Evolutionary conservation across 2,329 filamentous ascomycete species (phyloP).

Genomic region (Epichloe brachyelytri): DNA sequence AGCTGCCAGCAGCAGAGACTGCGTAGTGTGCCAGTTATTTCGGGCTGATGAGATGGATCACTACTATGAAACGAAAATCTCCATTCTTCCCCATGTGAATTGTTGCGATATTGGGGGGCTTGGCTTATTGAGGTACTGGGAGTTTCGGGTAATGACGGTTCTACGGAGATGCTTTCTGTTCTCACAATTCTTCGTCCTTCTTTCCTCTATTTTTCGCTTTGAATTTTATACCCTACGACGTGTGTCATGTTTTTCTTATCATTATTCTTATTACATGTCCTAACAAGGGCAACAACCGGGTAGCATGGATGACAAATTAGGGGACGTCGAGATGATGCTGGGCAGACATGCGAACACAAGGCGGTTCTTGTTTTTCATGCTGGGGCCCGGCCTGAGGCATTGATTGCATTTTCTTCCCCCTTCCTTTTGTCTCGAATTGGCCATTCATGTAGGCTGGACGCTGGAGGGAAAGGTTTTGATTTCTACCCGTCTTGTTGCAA

Average conservation of each 20-base stretch:
- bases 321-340: not conserved
- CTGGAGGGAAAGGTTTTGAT: not conserved
- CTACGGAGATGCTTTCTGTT: conserved; percentile 5
- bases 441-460: not conserved
- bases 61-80: not conserved
- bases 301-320: not conserved
- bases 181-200: not conserved
- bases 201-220: not conserved
- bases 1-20: conserved; percentile 16
- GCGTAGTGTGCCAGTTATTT: conserved; percentile 8
- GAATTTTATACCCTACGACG: conserved; percentile 7
- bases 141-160: conserved; percentile 8
- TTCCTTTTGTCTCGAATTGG: not conserved
- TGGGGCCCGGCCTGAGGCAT: not conserved
- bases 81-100: no score
- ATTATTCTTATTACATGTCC: not conserved
- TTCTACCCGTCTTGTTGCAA: not conserved
- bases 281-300: not conserved
- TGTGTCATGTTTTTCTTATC: not conserved
- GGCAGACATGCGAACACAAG: not conserved
- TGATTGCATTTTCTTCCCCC: not conserved
- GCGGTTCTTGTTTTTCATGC: not conserved
- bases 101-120: not conserved
- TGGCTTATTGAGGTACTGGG: not conserved
- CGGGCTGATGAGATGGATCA: not conserved